Evolutionary conservation across 2,329 filamentous ascomycete genomes (phyloP).

Genomic region (Hymenoscyphus salicellus): DNA sequence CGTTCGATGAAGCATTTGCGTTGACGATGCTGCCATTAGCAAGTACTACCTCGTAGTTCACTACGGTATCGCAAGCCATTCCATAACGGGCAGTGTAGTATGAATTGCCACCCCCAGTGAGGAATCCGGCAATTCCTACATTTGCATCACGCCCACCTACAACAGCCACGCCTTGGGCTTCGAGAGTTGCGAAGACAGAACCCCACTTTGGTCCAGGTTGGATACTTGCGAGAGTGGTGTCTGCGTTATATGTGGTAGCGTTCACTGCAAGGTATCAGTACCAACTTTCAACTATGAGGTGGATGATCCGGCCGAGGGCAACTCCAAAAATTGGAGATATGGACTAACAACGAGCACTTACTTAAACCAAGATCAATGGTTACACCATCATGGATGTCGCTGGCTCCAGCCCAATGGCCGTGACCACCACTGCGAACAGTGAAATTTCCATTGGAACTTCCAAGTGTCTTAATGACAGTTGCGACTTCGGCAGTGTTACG

Average conservation of each 20-base stretch:
- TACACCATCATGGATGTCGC: conserved; percentile 47
- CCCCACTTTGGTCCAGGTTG: conserved; percentile 39
- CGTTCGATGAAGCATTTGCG: conserved; percentile 42
- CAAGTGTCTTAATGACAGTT: conserved; percentile 4
- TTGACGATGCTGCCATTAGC: conserved; percentile 48
- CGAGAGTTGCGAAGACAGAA: conserved; percentile 39
- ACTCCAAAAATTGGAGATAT: too few species aligned
- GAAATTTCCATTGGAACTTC: conserved; percentile 38
- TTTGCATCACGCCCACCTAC: conserved; percentile 37
- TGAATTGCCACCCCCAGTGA: conserved; percentile 28
- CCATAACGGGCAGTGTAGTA: conserved; percentile 44
- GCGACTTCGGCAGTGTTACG: conserved; percentile 8
- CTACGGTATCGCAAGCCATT: conserved; percentile 49
- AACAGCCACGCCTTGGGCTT: conserved; percentile 34
- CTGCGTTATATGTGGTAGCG: conserved; percentile 16
- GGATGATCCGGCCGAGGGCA: too few species aligned
- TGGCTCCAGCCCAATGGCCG: conserved; percentile 50
- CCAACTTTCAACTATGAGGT: too few species aligned
- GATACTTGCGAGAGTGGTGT: conserved; percentile 33
- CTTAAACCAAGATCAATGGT: conserved; percentile 37
- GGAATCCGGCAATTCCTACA: conserved; percentile 17
- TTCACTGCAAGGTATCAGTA: conserved; percentile 6
- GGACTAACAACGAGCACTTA: too few species aligned
- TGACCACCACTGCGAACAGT: conserved; percentile 57
- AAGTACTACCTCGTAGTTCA: conserved; percentile 52